Evolutionary conservation across 495 filamentous ascomycete genomes (phyloP), one percentile per base, ranked within the genome.

Genomic region (Aspergillus mulundensis): DNA sequence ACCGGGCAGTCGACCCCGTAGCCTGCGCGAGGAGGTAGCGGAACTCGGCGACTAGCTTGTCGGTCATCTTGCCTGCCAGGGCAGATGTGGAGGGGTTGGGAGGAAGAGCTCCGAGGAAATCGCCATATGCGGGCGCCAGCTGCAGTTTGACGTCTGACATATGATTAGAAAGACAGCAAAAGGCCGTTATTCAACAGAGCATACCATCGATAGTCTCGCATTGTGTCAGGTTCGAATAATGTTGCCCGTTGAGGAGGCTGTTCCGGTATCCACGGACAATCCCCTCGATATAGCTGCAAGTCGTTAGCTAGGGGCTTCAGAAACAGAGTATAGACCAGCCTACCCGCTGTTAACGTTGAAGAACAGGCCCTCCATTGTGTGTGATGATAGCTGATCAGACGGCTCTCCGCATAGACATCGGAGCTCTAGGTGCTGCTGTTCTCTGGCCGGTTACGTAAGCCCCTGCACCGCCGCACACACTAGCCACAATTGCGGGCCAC

Each of bases 21-120:
- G 95, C 86, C 67, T 97, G 95, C 39, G 90, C 90, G 61, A 91
- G 86, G 49, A 99, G 77, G 69, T 99, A 99, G 57, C 91, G 86
- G 74, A 99, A 99, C 69, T 99, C 95, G 52, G 91, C 85, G 63
- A 97, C 91, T 62, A 99, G 84, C 80, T 99, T 99, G 70, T 97
- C 93, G 61, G 91, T 96, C 62, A 93, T 94, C 75, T 90, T 95
- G 71, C 89, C 84, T 38, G 94, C 94, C 56, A 99, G 89, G 61
- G 86, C 83, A 57, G 94, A 97, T 56, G 94, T 99, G 42, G 95
- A 96, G 61, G 95, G 91, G 71, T 96, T 96, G 19, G 95, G 95
- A 38, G 95, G 92, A 38, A 99, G 89, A 56, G 91, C 81, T 54
- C 88, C 86, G 60, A 99, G 91, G 77, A 94, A 96, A 74, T 99